phyloP scores from a whole-genome alignment of 176 grass and related monocot species.

The Carex cristatella region DNA sequence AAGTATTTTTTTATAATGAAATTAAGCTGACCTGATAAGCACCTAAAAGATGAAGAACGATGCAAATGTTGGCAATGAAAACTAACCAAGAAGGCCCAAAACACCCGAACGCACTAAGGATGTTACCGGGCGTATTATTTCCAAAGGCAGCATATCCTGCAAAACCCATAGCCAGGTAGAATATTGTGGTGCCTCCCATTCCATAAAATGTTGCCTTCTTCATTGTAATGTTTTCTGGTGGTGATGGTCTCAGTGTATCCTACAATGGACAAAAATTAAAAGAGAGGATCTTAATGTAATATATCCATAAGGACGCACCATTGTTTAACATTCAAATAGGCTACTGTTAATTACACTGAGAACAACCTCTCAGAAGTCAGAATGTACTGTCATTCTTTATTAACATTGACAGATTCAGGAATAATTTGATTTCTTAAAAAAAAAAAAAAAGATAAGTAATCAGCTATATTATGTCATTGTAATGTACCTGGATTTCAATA shows the following conservation, averaged over 20 bases:
- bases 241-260: conserved; percentile 65
- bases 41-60: conserved; percentile 77
- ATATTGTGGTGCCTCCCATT: conserved; percentile 53
- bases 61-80: conserved; percentile 72
- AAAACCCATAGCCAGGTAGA: conserved; percentile 68
- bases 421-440: neutral
- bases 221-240: conserved; percentile 73
- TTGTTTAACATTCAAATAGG: neutral
- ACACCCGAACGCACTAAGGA: conserved; percentile 66
- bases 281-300: neutral
- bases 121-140: conserved; percentile 57
- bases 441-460: neutral
- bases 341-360: neutral
- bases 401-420: neutral
- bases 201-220: conserved; percentile 52
- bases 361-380: neutral
- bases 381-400: neutral
- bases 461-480: neutral
- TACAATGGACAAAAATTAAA: neutral
- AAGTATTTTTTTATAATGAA: neutral
- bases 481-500: conserved; percentile 76
- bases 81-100: conserved; percentile 87
- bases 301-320: neutral
- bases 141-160: conserved; percentile 76
- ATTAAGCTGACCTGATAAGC: conserved; percentile 59